Evolutionary conservation across 306 rosid genomes (phyloP), one percentile per base, ranked within the genome.

Genomic region (Begonia masoniana): DNA sequence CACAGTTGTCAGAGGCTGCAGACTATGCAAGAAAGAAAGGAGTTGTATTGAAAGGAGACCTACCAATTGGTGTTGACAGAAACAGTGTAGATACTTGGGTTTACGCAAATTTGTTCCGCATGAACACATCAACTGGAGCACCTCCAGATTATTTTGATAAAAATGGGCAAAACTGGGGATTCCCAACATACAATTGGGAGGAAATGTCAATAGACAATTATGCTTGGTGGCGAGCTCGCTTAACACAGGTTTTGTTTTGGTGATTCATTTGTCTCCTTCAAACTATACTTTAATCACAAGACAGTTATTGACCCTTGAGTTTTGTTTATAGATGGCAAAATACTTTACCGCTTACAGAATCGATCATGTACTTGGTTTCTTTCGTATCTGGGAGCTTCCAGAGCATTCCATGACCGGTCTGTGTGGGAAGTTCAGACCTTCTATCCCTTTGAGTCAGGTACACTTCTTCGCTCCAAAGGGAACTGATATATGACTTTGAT

Each of bases 111-210:
- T 64, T 89, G 53, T 89, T 89, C 56, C 87, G 97, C 61, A 89
- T 89, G 97, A 83, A 78, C 82, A 89, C 95, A 47, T 76, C 97
- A 17, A 89, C 95, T 0, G 97, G 97, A 45, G 95, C 97, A 54
- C 97, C 97, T 64, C 97, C 97, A 19, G 97, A 91, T 77, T 91
- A 82, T 76, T 91, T 91, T 73, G 95, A 85, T 76, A 85, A 91
- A 83, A 91, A 80, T 73, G 97, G 97, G 39, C 97, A 91, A 83
- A 91, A 91, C 62, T 91, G 97, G 97, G 97, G 97, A 13, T 91
- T 91, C 67, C 97, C 97, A 45, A 91, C 97, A 39, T 91, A 91
- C 76, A 91, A 91, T 64, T 91, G 97, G 97, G 94, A 91, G 72
- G 97, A 85, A 66, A 91, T 91, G 97, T 81, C 95, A 14, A 91